Percentiles rank a stretch among this genome's conserved stretches.
Conservation (phyloP, 495 filamentous ascomycete genomes). For the Peziza echinospora region DNA sequence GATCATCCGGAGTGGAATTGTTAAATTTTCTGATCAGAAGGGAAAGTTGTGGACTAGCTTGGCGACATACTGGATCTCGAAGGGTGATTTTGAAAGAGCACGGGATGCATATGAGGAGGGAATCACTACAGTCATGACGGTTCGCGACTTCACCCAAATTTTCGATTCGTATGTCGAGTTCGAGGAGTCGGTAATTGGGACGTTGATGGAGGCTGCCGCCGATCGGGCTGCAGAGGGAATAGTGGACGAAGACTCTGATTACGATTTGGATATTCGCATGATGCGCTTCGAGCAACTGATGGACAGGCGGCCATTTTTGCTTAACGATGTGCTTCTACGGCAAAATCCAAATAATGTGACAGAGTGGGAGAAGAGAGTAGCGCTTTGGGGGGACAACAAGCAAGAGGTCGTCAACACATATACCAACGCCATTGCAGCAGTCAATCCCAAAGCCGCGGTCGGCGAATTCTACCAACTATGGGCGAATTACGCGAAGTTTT, state of each 20-base stretch:
- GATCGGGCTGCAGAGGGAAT: constrained; percentile 60
- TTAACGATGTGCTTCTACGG: constrained; percentile 86
- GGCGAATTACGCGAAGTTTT: constrained; percentile 95
- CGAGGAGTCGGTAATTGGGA: constrained; percentile 85
- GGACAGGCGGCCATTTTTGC: constrained; percentile 87
- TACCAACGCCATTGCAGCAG: constrained; percentile 76
- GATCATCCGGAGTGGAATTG: constrained; percentile 83
- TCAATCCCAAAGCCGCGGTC: constrained; percentile 84
- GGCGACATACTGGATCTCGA: constrained; percentile 91
- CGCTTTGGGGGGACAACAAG: constrained; percentile 86
- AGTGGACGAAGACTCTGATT: constrained; percentile 68
- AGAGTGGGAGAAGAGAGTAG: constrained; percentile 94
- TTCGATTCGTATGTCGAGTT: constrained; percentile 96
- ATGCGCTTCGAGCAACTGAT: constrained; percentile 95
- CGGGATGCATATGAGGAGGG: constrained; percentile 85
- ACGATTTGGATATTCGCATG: constrained; percentile 93
- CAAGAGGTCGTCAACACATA: constrained; percentile 83
- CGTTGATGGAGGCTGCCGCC: constrained; percentile 72
- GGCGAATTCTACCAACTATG: constrained; percentile 89
- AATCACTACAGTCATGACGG: constrained; percentile 94
- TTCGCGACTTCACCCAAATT: constrained; percentile 90
- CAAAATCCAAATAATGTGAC: constrained; percentile 94
- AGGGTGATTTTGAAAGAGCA: constrained; percentile 62
- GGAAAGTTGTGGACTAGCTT: constrained; percentile 93
- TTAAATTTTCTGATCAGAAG: constrained; percentile 78